These are phyloP conservation scores for Lecanicillium sp. DNA, from an alignment of 2,329 filamentous ascomycete genomes.

Conservation along the genomic window DNA sequence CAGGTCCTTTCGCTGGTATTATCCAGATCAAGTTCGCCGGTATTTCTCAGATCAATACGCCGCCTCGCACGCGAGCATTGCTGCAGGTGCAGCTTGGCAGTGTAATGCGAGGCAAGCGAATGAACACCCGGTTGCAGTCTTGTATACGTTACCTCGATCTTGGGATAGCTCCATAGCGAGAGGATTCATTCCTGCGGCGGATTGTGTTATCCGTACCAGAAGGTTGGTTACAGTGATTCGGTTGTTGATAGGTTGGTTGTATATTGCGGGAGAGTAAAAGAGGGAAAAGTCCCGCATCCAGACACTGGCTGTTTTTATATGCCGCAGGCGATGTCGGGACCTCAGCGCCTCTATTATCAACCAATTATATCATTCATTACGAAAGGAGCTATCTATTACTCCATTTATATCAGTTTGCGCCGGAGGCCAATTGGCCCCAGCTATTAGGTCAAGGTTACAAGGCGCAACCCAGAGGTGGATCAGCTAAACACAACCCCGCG, in stretches of 20 bases:
- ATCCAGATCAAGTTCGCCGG: constrained; percentile 81
- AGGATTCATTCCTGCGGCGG: constrained; percentile 7
- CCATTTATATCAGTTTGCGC: background rate
- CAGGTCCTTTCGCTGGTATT: constrained; percentile 86
- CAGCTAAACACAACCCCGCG: constrained; percentile 11
- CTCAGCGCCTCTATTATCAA: background rate
- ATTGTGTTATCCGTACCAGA: constrained; percentile 11
- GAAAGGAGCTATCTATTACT: background rate
- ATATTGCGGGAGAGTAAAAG: background rate
- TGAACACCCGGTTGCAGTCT: constrained; percentile 29
- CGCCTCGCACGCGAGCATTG: background rate
- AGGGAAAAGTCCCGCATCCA: constrained; percentile 2
- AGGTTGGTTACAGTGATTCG: no score
- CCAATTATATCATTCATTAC: constrained; percentile 6
- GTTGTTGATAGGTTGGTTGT: background rate
- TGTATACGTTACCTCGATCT: constrained; percentile 37
- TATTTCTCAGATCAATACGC: constrained; percentile 63
- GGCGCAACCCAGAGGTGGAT: constrained; percentile 8
- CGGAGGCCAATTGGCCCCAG: background rate
- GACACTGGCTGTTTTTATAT: background rate
- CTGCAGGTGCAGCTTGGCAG: background rate
- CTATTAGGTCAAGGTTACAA: background rate
- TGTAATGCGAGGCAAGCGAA: background rate
- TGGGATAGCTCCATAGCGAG: constrained; percentile 29
- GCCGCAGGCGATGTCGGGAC: constrained; percentile 4